Evolutionary conservation across 2,329 filamentous ascomycete species (phyloP).

Genomic region (Hirsutella rhossiliensis): DNA sequence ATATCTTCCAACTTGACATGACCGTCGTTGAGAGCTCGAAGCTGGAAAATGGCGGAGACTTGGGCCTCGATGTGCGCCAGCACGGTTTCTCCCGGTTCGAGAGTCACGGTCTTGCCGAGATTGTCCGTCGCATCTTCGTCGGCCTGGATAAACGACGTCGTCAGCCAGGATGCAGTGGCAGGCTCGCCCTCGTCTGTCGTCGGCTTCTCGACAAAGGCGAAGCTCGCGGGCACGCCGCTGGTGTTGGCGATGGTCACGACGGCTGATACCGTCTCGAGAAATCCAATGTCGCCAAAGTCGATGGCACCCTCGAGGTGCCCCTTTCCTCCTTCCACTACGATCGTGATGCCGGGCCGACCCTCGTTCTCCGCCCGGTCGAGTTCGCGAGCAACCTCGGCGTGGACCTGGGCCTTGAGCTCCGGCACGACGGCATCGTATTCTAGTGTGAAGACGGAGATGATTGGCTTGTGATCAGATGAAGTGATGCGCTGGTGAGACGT

Average conservation of each 20-base stretch:
- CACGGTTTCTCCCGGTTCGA: conserved; percentile 77
- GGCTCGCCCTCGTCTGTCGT: conserved; percentile 30
- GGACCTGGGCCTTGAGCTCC: conserved; percentile 69
- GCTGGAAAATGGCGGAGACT: conserved; percentile 50
- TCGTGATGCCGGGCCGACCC: conserved; percentile 65
- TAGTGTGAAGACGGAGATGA: conserved; percentile 71
- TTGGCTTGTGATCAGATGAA: conserved; percentile 91
- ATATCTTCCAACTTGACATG: conserved; percentile 65
- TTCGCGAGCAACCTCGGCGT: conserved; percentile 77
- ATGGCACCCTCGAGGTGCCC: conserved; percentile 43
- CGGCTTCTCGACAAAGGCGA: conserved; percentile 69
- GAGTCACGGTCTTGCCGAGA: conserved; percentile 41
- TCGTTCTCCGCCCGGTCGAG: conserved; percentile 90
- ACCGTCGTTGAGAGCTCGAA: conserved; percentile 61
- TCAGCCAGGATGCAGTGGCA: conserved; percentile 53
- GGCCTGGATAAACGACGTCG: conserved; percentile 45
- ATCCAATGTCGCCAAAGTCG: conserved; percentile 67
- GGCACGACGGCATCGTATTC: conserved; percentile 81
- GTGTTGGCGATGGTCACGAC: conserved; percentile 86
- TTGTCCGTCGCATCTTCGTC: conserved; percentile 18
- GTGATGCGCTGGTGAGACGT: conserved; percentile 78
- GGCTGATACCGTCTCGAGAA: conserved; percentile 51
- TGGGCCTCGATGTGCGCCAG: conserved; percentile 56
- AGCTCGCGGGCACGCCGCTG: conserved; percentile 64
- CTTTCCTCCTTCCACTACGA: conserved; percentile 56